These are phyloP conservation scores for Xylariaceae sp. DNA, from an alignment of 2,329 filamentous ascomycete genomes.

Conservation along the genomic window DNA sequence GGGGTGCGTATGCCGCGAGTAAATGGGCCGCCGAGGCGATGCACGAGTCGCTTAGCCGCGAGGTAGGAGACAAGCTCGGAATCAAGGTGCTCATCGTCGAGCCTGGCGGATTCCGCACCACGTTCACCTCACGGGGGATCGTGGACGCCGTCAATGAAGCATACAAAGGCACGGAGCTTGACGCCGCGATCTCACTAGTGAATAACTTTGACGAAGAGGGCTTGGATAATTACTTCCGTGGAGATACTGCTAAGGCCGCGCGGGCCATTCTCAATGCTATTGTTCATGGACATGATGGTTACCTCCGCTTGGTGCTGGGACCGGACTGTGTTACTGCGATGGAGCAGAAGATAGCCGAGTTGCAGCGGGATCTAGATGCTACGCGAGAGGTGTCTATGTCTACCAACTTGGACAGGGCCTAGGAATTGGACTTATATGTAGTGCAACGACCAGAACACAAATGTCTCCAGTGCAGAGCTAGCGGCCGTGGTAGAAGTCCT, in stretches of 20 bases:
- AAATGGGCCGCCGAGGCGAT: slow-evolving; percentile 24
- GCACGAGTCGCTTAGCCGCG: slow-evolving; percentile 20
- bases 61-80: slow-evolving; percentile 21
- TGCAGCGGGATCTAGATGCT: slow-evolving; percentile 18
- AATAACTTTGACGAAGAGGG: slow-evolving; percentile 7
- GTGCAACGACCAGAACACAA: too few species aligned
- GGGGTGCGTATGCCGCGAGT: slow-evolving; percentile 20
- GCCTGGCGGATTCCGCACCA: slow-evolving; percentile 21
- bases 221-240: slow-evolving; percentile 13
- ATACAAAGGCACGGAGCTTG: slow-evolving; percentile 22
- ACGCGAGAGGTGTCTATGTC: slow-evolving; percentile 20
- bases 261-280: slow-evolving; percentile 19
- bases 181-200: slow-evolving; percentile 11
- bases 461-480: too few species aligned
- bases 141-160: slow-evolving; percentile 17
- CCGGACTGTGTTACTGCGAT: slow-evolving; percentile 20
- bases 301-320: slow-evolving; percentile 18
- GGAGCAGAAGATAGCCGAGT: slow-evolving; percentile 20
- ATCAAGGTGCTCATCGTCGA: slow-evolving; percentile 25
- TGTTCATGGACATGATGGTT: slow-evolving; percentile 21
- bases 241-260: slow-evolving; percentile 20
- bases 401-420: slow-evolving; percentile 15
- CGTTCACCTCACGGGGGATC: slow-evolving; percentile 15
- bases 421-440: slow-evolving; percentile 11
- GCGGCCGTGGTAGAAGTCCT: too few species aligned